Evolutionary conservation across 2,329 filamentous ascomycete genomes (phyloP).

Genomic region (Xylariales sp.): DNA sequence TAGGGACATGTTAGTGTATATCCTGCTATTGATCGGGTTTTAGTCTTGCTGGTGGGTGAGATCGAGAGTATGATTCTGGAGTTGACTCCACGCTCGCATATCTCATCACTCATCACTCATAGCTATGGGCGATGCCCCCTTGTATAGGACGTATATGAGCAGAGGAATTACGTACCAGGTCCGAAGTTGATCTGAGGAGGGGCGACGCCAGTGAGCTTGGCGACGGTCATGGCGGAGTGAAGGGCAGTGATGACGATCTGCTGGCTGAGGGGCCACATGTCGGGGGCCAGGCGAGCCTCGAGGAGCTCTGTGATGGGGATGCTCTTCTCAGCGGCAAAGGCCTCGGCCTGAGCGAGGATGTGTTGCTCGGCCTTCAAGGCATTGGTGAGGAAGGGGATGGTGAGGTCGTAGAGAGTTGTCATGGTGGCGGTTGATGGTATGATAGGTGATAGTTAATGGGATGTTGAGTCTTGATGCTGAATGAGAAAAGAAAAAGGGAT

Average conservation of each 20-base stretch:
- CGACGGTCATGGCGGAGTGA: conserved; percentile 47
- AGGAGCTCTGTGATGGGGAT: conserved; percentile 44
- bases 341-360: conserved; percentile 54
- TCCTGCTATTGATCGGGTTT: neutral
- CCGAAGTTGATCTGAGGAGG: conserved; percentile 46
- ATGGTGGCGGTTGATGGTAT: conserved; percentile 39
- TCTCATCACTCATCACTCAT: neutral
- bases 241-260: conserved; percentile 52
- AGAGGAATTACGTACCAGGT: conserved; percentile 41
- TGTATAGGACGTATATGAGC: neutral
- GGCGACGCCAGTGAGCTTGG: conserved; percentile 51
- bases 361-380: conserved; percentile 49
- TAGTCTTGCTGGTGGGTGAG: no score
- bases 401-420: conserved; percentile 56
- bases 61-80: neutral
- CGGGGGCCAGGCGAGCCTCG: conserved; percentile 51
- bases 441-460: neutral
- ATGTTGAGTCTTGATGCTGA: conserved; percentile 20
- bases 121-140: neutral
- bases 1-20: conserved; percentile 19
- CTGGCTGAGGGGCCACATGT: conserved; percentile 59
- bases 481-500: neutral
- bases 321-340: conserved; percentile 48
- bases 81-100: neutral
- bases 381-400: conserved; percentile 50